Evolutionary conservation across 164 flowering plant genomes (phyloP).

Genomic region (Aristolochia fimbriata): DNA sequence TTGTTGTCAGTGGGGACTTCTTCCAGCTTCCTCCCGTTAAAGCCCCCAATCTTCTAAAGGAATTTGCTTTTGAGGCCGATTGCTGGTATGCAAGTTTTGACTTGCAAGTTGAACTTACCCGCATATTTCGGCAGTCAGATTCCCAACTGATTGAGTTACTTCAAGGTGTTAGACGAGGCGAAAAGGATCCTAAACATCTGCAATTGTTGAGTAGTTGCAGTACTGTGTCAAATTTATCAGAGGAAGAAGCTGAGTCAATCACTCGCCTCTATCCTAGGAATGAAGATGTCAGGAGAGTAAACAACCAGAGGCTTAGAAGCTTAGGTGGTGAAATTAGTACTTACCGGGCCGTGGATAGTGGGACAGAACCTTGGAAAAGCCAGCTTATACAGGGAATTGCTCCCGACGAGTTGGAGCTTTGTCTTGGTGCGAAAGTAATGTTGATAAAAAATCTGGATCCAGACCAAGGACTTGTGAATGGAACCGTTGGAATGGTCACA

Average conservation of each 20-base stretch:
- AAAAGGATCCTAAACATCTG: constrained; percentile 18
- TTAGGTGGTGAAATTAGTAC: constrained; percentile 16
- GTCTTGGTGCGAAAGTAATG: constrained; percentile 53
- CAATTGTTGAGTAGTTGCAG: constrained; percentile 23
- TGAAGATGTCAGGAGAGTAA: constrained; percentile 33
- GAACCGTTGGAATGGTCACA: constrained; percentile 44
- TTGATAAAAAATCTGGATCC: constrained; percentile 34
- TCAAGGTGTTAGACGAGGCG: constrained; percentile 46
- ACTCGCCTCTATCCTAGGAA: constrained; percentile 42
- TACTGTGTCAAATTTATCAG: not conserved
- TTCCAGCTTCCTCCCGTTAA: constrained; percentile 46
- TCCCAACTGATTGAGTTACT: constrained; percentile 31
- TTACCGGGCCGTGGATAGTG: constrained; percentile 37
- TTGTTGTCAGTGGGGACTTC: constrained; percentile 55
- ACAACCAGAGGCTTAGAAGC: constrained; percentile 21
- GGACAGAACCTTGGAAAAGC: constrained; percentile 26
- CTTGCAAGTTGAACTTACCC: constrained; percentile 37
- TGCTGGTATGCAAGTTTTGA: constrained; percentile 52
- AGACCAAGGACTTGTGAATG: constrained; percentile 36
- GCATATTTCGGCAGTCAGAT: constrained; percentile 42
- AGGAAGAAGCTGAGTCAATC: constrained; percentile 18
- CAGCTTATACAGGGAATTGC: constrained; percentile 35
- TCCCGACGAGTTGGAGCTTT: constrained; percentile 28
- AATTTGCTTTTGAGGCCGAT: constrained; percentile 56
- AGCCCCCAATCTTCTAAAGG: constrained; percentile 9